phyloP scores from a whole-genome alignment of 2,329 filamentous ascomycete species.

The Ceratocystis destructans region DNA sequence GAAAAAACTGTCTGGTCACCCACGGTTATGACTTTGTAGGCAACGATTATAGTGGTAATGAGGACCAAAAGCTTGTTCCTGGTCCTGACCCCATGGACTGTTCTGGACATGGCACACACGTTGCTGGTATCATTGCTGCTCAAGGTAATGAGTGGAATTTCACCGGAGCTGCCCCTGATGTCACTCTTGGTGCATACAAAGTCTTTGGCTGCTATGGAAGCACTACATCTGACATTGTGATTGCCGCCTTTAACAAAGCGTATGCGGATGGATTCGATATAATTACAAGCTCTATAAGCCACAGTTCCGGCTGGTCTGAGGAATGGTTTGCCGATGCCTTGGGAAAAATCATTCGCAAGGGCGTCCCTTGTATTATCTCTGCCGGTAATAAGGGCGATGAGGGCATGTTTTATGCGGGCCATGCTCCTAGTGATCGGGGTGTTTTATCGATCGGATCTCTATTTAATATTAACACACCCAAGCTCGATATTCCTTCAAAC shows the following conservation, averaged over 20 bases:
- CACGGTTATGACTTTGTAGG: constrained; percentile 46
- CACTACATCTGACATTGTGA: constrained; percentile 42
- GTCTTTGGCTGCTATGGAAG: constrained; percentile 43
- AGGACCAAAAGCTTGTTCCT: constrained; percentile 27
- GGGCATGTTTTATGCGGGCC: constrained; percentile 36
- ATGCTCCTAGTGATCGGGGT: constrained; percentile 34
- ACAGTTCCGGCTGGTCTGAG: constrained; percentile 38
- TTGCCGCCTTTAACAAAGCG: constrained; percentile 45
- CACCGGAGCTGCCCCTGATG: constrained; percentile 43
- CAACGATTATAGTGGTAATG: constrained; percentile 33
- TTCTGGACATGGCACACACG: constrained; percentile 46
- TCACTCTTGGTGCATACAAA: constrained; percentile 42
- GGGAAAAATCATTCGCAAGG: constrained; percentile 38
- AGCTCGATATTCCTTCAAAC: constrained; percentile 31
- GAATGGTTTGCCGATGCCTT: constrained; percentile 38
- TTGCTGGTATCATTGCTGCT: constrained; percentile 49
- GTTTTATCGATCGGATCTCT: constrained; percentile 38
- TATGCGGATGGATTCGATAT: constrained; percentile 45
- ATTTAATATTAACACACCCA: constrained; percentile 34
- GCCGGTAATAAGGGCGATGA: constrained; percentile 36
- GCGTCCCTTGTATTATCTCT: constrained; percentile 40
- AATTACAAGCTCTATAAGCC: constrained; percentile 43
- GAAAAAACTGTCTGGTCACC: constrained; percentile 42
- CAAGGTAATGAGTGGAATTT: constrained; percentile 34
- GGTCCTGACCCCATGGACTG: constrained; percentile 43